phyloP scores from a whole-genome alignment of 2,329 filamentous ascomycete genomes.

The Paraphaeosphaeria sporulosa region DNA sequence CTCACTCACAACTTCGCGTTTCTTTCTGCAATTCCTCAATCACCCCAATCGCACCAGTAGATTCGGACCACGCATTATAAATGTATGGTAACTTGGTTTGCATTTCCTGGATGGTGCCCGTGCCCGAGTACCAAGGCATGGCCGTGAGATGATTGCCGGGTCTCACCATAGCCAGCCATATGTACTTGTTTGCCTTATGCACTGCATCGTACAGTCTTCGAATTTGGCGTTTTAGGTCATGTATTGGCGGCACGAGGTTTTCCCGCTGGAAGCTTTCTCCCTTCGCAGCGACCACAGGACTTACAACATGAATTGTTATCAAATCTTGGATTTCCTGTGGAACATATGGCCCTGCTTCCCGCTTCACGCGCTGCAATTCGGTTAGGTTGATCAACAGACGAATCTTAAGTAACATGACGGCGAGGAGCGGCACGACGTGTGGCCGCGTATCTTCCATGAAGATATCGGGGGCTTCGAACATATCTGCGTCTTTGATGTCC shows the following conservation, averaged over 20 bases:
- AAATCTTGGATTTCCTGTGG: not conserved
- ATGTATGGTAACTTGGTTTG: not conserved
- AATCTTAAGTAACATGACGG: slow-evolving; percentile 48
- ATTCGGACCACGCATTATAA: not conserved
- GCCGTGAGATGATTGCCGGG: not conserved
- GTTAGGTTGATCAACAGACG: slow-evolving; percentile 43
- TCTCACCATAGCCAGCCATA: not conserved
- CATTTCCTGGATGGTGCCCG: not conserved
- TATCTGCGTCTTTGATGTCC: slow-evolving; percentile 50
- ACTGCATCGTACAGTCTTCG: not conserved
- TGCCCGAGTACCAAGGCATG: not conserved
- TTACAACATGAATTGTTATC: not conserved
- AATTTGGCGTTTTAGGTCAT: not conserved
- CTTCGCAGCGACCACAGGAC: not conserved
- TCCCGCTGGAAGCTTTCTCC: not conserved
- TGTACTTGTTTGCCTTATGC: not conserved
- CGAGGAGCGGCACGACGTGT: slow-evolving; percentile 17
- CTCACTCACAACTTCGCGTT: too few species aligned
- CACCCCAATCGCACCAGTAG: not conserved
- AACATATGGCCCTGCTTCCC: not conserved
- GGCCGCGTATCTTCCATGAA: slow-evolving; percentile 18
- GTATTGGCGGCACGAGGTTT: not conserved
- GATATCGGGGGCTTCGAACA: slow-evolving; percentile 47
- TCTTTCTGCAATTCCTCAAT: not conserved
- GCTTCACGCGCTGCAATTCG: not conserved